Conservation (phyloP, 2,329 filamentous ascomycete genomes). For the Calcarisporium arbuscula region DNA sequence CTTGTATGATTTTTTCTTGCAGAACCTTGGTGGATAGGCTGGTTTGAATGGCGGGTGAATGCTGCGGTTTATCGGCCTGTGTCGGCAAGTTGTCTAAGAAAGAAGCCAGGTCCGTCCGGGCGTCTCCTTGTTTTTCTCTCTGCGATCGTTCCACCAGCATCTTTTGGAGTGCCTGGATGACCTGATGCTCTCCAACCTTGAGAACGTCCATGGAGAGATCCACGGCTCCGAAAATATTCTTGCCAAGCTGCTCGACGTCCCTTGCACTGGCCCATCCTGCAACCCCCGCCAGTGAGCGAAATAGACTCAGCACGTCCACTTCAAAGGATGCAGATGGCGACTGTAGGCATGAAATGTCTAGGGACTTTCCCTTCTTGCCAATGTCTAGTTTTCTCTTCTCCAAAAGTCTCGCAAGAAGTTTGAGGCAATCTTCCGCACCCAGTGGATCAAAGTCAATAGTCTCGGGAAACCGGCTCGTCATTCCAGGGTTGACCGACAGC, state of each 20-base stretch:
- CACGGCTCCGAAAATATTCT: slow-evolving; percentile 37
- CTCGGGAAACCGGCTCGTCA: slow-evolving; percentile 61
- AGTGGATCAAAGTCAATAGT: slow-evolving; percentile 49
- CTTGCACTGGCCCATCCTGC: slow-evolving; percentile 57
- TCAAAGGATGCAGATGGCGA: slow-evolving; percentile 8
- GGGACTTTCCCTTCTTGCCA: slow-evolving; percentile 8
- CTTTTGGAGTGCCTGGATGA: slow-evolving; percentile 13
- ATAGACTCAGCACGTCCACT: slow-evolving; percentile 15
- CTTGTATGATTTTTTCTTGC: neutral
- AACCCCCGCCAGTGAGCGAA: slow-evolving; percentile 34
- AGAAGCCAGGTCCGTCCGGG: neutral
- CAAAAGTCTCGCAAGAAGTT: slow-evolving; percentile 32
- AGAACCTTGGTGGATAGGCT: neutral
- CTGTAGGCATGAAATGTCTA: slow-evolving; percentile 21
- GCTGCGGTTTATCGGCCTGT: no score
- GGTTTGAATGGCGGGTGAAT: neutral
- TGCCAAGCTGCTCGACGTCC: slow-evolving; percentile 51
- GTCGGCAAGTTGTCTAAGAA: neutral
- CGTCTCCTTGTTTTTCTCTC: slow-evolving; percentile 1
- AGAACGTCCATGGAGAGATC: slow-evolving; percentile 10
- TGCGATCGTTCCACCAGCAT: slow-evolving; percentile 17
- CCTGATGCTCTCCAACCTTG: slow-evolving; percentile 10
- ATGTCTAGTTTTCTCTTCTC: slow-evolving; percentile 18
- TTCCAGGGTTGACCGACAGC: slow-evolving; percentile 53
- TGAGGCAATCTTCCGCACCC: slow-evolving; percentile 31